Base-by-base conservation (phyloP, 2,329 filamentous ascomycete genomes). In the Knufia fluminis region DNA sequence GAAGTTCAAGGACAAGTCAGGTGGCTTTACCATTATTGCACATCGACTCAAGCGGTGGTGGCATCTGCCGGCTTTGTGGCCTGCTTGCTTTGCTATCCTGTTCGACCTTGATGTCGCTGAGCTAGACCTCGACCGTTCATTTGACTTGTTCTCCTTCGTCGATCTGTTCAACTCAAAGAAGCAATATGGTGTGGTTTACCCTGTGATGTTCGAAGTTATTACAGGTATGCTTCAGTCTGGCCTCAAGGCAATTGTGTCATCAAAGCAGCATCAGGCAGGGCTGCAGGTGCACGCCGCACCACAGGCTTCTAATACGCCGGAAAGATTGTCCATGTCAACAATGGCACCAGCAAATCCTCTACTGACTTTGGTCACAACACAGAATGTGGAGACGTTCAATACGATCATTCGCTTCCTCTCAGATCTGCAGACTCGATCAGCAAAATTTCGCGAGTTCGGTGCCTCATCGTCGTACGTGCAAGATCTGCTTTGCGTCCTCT, bases 191-290 rank as follows among this genome's bases (percentile, higher is more conserved):
- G 78, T 96, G 14, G 73, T 78, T 0, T 86, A 88, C 61, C 81
- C 88, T 0, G 89, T 94, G 50, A 79, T 88, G 4, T 71, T 96
- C 20, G 77, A 83, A 0, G 82, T 94, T 9, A 83, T 98, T 40
- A 83, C 82, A 3, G 79, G 83, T 0, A 94, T 98, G 89, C 71
- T 98, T 1, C 86, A 94, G 61, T 82, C 85, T 61, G 91, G 89
- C 0, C 66, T 97, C 19, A 85, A 86, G 54, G 79, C 84, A n/a
- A 61, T 65, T 50, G 72, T 86, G 4, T 72, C 83, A 46, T 78
- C 76, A 54, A 74, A 80, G 22, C 77, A 82, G 54, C 50, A 54
- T 20, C 51, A 55, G 39, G 9, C 46, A 6, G 38, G 38, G 2
- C n/a, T 42, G 24, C 38, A 43, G 9, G 38, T 43, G 4, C 46